Evolutionary conservation across 495 filamentous ascomycete genomes (phyloP), one percentile per base, ranked within the genome.

Genomic region (Friedmanniomyces simplex): DNA sequence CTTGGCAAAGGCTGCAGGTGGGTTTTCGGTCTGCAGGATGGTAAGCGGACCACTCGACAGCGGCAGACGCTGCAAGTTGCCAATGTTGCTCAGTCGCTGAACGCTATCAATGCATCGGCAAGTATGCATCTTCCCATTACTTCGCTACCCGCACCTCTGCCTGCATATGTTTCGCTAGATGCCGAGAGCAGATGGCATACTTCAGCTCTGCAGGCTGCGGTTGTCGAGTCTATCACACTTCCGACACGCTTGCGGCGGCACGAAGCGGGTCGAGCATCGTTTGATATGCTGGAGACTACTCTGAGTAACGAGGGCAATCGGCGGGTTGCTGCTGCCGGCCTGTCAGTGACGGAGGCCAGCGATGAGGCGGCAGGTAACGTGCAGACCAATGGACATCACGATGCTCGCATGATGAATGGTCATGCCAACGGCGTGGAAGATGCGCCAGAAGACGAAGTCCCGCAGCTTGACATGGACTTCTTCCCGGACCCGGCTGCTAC

Each of bases 1-100:
- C 91, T 88, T 69, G 87, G 88, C 22, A 97, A 96, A 72, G 80
- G 80, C 56, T 77, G 79, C 34, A 77, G 96, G 32, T 93, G 87
- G 83, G 79, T 89, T 20, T 96, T 91, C 84, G 91, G 86, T 8
- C 68, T 88, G 46, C 85, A 93, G 39, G 64, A 64, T 16, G 58
- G 58, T 4, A 58, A 56, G 34, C 28, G 21, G 11, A 24, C n/a
- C 7, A 46, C 39, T 32, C 41, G 67, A 58, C 63, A 67, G 50
- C 60, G 54, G 47, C 59, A 63, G 51, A 39, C 68, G 36, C 61
- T 67, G 55, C 64, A 68, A 32, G 41, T 62, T 14, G 63, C 56
- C 37, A 93, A 94, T 72, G 80, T 81, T 53, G 87, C 89, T 10
- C 77, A 80, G 59, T 81, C 85, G 8, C 58, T 93, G 2, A 72